Evolutionary conservation across 805 yeast genomes (phyloP).

Genomic region (Metschnikowia chrysomelidarum): DNA sequence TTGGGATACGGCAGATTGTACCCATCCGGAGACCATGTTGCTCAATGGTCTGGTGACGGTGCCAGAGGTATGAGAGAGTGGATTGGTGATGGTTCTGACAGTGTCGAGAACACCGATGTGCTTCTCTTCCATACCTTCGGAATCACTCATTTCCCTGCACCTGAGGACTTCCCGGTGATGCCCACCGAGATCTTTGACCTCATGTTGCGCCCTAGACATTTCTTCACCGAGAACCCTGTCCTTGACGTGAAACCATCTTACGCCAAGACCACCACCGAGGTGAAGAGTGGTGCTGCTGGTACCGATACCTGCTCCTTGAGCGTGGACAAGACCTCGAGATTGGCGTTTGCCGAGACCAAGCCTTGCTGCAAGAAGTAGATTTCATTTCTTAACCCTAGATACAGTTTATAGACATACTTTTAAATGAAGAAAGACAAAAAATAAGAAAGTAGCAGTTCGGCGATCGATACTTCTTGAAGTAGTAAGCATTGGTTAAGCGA

Average conservation of each 20-base stretch:
- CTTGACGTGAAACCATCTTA: slow-evolving; percentile 69
- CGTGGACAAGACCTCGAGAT: slow-evolving; percentile 49
- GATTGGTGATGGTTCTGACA: slow-evolving; percentile 60
- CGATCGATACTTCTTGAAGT: no score
- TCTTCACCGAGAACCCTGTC: slow-evolving; percentile 75
- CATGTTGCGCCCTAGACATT: slow-evolving; percentile 74
- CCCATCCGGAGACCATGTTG: slow-evolving; percentile 79
- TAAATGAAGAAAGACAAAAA: no score
- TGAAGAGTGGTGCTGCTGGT: slow-evolving; percentile 38
- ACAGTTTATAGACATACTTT: no score
- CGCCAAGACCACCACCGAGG: slow-evolving; percentile 41
- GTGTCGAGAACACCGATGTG: slow-evolving; percentile 65
- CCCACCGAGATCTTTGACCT: slow-evolving; percentile 80
- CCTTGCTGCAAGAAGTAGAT: slow-evolving; percentile 27
- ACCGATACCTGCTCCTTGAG: slow-evolving; percentile 34
- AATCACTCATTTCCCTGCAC: slow-evolving; percentile 82
- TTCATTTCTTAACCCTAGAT: no score
- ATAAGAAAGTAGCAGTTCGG: no score
- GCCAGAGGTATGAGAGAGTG: slow-evolving; percentile 63
- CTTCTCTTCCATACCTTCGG: slow-evolving; percentile 81
- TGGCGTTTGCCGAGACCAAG: slow-evolving; percentile 45
- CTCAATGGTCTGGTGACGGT: slow-evolving; percentile 73
- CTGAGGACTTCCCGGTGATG: slow-evolving; percentile 89
- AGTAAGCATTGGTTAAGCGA: no score
- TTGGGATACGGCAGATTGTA: slow-evolving; percentile 58